Evolutionary conservation across 73 alveolate genomes (phyloP).

Genomic region (Diophrys sp.): DNA sequence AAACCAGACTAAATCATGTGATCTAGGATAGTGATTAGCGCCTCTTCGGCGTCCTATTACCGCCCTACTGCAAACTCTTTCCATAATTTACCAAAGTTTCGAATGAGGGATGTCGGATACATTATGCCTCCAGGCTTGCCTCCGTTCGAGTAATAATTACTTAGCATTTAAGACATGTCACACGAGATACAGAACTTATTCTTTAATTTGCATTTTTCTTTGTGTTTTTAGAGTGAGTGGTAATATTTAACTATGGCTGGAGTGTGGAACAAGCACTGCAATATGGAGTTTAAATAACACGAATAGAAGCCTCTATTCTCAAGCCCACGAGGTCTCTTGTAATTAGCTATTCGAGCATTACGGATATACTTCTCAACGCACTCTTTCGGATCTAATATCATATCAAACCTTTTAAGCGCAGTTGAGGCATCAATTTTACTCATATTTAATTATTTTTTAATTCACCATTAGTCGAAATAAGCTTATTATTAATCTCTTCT

Average conservation of each 20-base stretch:
- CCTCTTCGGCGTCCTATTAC: not conserved
- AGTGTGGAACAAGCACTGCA: not conserved
- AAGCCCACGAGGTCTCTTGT: not conserved
- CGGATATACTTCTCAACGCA: not conserved
- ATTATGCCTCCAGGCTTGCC: not conserved
- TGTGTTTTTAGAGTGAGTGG: not conserved
- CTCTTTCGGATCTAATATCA: not conserved
- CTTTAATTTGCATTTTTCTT: not conserved
- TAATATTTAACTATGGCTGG: not conserved
- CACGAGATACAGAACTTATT: not conserved
- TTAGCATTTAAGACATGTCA: not conserved
- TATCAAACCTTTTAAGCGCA: not conserved
- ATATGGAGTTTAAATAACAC: not conserved
- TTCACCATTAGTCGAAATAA: too few species aligned
- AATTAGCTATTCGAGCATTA: not conserved
- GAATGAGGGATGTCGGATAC: constrained; percentile 1
- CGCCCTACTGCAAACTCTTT: not conserved
- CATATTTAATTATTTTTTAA: not conserved
- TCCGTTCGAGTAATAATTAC: not conserved
- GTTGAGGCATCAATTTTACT: not conserved
- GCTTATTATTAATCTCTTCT: too few species aligned
- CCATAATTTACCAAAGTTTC: not conserved
- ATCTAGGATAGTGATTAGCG: not conserved
- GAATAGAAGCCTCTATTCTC: not conserved
- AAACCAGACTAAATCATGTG: not conserved